Base-by-base conservation (phyloP, 2,329 filamentous ascomycete genomes). In the Aspergillus pseudonomiae region DNA sequence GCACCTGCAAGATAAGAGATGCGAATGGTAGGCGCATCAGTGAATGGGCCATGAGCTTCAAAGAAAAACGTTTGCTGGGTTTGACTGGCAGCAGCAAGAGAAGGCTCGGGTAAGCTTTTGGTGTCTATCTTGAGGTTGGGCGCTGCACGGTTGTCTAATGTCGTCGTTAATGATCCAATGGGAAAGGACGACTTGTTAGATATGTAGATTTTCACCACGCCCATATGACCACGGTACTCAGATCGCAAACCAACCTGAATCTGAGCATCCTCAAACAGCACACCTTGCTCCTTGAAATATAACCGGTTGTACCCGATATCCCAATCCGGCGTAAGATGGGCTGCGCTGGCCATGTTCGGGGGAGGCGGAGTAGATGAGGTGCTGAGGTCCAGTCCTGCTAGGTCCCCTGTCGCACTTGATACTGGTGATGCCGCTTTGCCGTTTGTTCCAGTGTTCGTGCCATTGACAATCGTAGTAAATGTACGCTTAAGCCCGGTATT, bases 1-100 rank as follows among this genome's bases (percentile, higher is more conserved):
- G 95, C 92, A 65, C 95, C 96, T 0, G 95, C 94, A 53, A 99
- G 86, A 77, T 98, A 99, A 59, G 92, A 96, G 74, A 99, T 90
- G 62, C 95, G 89, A 57, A 99, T 93, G 0, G 95, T 99, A 0
- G 96, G 95, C 21, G 69, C 87, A 71, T 93, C 90, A 2, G 86
- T 85, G 75, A 98, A 98, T 16, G 94, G 87, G 59, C 85, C 88
- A 73, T 91, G 91, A 11, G 92, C 89, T 74, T 97, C 94, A 71
- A 97, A 96, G 87, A 98, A 94, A 73, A 97, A 89, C 69, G 96
- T 96, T 78, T 97, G 93, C 75, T 96, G 92, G 5, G 91, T 91
- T 77, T 99, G 95, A 2, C 86, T 87, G 2, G 89, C 88, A 21
- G 92, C 86, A 1, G 82, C 80, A 46, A 99, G 89, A 30, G 86